phyloP scores from a whole-genome alignment of 768 basidiomycete genomes.

The Lactarius sanguifluus region DNA sequence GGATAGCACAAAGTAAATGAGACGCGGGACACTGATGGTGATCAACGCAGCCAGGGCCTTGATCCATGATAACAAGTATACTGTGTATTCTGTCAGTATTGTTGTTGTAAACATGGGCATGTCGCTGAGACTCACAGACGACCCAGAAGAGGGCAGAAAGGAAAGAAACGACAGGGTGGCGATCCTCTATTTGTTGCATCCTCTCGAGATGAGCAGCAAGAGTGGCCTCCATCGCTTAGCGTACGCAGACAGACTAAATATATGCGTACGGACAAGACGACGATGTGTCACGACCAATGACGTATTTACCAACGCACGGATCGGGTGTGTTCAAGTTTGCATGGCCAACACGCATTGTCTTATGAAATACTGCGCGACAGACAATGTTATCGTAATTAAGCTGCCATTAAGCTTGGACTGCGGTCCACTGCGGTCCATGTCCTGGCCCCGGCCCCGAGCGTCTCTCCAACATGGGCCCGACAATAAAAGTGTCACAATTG shows the following conservation, averaged over 20 bases:
- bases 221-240: conserved; percentile 15
- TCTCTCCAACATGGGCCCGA: not conserved
- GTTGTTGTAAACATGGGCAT: conserved; percentile 10
- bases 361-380: not conserved
- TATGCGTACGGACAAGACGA: not conserved
- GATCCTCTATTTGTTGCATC: conserved; percentile 39
- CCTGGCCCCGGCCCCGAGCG: not conserved
- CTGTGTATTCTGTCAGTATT: conserved; percentile 40
- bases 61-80: conserved; percentile 80
- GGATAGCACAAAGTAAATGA: conserved; percentile 74
- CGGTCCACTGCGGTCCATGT: not conserved
- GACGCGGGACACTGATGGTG: conserved; percentile 80
- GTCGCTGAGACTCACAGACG: conserved; percentile 53
- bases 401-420: not conserved
- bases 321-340: not conserved
- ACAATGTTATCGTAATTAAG: not conserved
- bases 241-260: not conserved
- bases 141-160: conserved; percentile 85
- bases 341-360: not conserved
- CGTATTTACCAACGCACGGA: not conserved
- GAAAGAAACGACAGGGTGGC: conserved; percentile 74
- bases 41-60: conserved; percentile 72
- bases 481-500: not conserved
- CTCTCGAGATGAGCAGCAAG: conserved; percentile 11
- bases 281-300: conserved; percentile 5